Conservation (phyloP, 2,329 filamentous ascomycete genomes). For the Aspergillus sp. region DNA sequence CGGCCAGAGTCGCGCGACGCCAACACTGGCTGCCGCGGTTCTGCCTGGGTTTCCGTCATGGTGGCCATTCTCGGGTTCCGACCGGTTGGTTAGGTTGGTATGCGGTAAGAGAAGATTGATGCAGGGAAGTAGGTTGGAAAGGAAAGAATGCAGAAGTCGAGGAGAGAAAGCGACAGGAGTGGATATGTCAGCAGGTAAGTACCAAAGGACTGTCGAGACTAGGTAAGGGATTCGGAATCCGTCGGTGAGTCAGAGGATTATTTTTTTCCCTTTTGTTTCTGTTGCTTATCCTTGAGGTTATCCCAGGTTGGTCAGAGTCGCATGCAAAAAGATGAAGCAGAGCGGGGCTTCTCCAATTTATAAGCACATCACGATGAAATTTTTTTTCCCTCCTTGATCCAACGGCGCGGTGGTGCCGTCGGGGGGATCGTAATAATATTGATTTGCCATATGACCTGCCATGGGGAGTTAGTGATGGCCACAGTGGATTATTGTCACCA, state of each 20-base stretch:
- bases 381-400: constrained; percentile 10
- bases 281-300: neutral
- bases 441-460: constrained; percentile 24
- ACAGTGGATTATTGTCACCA: constrained; percentile 20
- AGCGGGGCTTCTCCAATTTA: constrained; percentile 20
- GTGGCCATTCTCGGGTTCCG: constrained; percentile 4
- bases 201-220: too few species aligned
- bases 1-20: constrained; percentile 23
- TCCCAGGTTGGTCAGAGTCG: neutral
- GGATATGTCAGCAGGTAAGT: too few species aligned
- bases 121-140: neutral
- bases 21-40: constrained; percentile 20
- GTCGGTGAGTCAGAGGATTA: too few species aligned
- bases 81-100: neutral
- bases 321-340: constrained; percentile 1
- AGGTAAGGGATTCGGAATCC: too few species aligned
- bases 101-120: neutral
- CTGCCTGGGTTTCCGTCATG: constrained; percentile 20
- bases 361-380: constrained; percentile 12
- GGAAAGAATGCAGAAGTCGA: neutral
- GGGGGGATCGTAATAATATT: constrained; percentile 16
- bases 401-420: constrained; percentile 10
- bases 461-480: constrained; percentile 18
- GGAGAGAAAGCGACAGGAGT: too few species aligned
- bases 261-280: too few species aligned